These are phyloP conservation scores for Tulasnella sp. DNA, from an alignment of 768 basidiomycete genomes.

Conservation along the genomic window DNA sequence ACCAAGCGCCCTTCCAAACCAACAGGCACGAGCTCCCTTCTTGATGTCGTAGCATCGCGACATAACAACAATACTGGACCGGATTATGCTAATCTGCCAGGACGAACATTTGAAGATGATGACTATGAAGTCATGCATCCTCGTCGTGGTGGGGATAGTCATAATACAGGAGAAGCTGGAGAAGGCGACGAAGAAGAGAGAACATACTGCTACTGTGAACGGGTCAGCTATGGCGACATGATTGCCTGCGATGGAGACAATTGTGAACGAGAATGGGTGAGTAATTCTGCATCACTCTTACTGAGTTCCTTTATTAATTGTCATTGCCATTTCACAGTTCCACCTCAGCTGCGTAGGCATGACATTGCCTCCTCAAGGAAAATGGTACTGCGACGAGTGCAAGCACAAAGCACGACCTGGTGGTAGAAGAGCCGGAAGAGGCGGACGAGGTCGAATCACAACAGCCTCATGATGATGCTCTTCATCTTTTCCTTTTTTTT, in stretches of 20 bases:
- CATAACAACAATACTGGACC: not conserved
- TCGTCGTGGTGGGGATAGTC: not conserved
- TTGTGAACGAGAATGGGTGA: conserved; percentile 30
- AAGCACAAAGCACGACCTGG: no score
- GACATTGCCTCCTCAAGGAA: conserved; percentile 12
- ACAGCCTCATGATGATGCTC: no score
- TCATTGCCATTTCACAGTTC: conserved; percentile 10
- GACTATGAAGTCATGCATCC: conserved; percentile 13
- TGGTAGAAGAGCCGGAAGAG: no score
- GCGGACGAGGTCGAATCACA: no score
- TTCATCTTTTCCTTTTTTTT: no score
- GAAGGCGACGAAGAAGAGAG: conserved; percentile 18
- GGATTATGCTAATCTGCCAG: not conserved
- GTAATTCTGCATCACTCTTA: conserved; percentile 15
- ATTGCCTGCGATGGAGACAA: conserved; percentile 28
- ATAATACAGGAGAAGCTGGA: conserved; percentile 14
- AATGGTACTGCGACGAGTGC: conserved; percentile 17
- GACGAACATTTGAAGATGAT: conserved; percentile 15
- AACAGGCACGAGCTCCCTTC: conserved; percentile 9
- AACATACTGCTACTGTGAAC: conserved; percentile 24
- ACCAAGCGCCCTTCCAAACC: conserved; percentile 2
- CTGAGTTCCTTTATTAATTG: not conserved
- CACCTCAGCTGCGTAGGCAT: conserved; percentile 15
- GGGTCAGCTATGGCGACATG: conserved; percentile 28
- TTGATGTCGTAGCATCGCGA: conserved; percentile 17